These are phyloP conservation scores for Auriscalpium vulgare DNA, from an alignment of 768 basidiomycete genomes.

Conservation along the genomic window DNA sequence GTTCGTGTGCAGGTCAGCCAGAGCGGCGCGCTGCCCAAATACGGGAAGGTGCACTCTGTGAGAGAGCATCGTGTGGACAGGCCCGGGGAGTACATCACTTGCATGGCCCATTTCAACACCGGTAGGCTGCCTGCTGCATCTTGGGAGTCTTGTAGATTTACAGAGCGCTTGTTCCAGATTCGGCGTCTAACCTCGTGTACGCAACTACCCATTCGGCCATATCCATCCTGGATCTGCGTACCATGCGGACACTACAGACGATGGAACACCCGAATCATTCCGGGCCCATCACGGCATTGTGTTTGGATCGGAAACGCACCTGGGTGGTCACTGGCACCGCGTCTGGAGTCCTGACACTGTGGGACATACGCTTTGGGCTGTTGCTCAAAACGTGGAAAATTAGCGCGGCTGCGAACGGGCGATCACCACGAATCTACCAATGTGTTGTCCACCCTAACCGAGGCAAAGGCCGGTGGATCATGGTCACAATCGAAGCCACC, in stretches of 20 bases:
- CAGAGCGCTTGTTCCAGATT: conserved; percentile 34
- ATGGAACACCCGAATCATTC: conserved; percentile 82
- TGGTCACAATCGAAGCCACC: conserved; percentile 64
- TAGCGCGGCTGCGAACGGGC: conserved; percentile 43
- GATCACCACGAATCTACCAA: conserved; percentile 58
- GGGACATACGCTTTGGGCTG: conserved; percentile 94
- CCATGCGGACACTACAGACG: conserved; percentile 67
- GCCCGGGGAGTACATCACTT: conserved; percentile 73
- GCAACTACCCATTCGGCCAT: conserved; percentile 78
- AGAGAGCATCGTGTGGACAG: conserved; percentile 72
- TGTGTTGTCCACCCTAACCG: conserved; percentile 78
- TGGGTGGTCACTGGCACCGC: conserved; percentile 91
- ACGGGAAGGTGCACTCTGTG: conserved; percentile 70
- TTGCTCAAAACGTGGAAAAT: conserved; percentile 84
- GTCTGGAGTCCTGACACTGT: conserved; percentile 76
- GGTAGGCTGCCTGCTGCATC: conserved; percentile 31
- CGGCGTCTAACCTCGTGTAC: conserved; percentile 75
- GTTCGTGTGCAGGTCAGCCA: conserved; percentile 72
- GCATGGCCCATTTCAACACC: conserved; percentile 73
- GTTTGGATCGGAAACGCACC: conserved; percentile 72
- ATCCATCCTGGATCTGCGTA: conserved; percentile 72
- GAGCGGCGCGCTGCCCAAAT: conserved; percentile 70
- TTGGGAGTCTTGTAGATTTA: conserved; percentile 4
- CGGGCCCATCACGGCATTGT: conserved; percentile 81
- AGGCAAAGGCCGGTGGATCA: conserved; percentile 84